Base-by-base conservation (phyloP, 148 eudicot species). In the Simmondsia chinensis region DNA sequence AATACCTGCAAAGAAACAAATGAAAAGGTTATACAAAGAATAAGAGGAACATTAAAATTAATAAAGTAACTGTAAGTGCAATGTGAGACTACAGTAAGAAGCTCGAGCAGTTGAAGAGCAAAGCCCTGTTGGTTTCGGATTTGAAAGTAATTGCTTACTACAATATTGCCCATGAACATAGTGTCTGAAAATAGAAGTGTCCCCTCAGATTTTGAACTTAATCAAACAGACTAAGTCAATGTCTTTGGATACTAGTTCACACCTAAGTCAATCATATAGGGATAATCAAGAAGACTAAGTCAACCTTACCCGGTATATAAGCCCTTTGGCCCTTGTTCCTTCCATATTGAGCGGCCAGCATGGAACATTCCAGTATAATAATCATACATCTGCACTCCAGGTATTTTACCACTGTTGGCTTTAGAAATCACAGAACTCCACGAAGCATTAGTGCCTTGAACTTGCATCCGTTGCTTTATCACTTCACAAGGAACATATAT, bases 401-500 rank as follows among this genome's bases (percentile, higher is more conserved):
- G 77, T 49, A 74, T 74, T 45, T 46, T 59, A 50, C 39, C 57
- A 38, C 60, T 66, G 42, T 42, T 56, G 29, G 75, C 64, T 38
- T 72, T 77, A 33, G 70, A 44, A 27, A 72, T 66, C 38, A 83
- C 58, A 31, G 86, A 60, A 66, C 62, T 68, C 96, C 96, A 87
- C 57, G 87, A 80, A 35, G 56, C 58, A 39, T 59, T 72, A 30
- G 86, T 72, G 44, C 96, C 94, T 69, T 87, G 96, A 64, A 87
- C 76, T 66, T 87, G 96, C 96, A 87, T 87, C 18, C 96, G 84
- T 71, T 80, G 96, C 71, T 87, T 87, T 39, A 87, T 80, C 59
- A 87, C 96, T 71, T 87, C 96, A 68, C 96, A 83, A 24, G 96
- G 96, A 56, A 87, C 96, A 48, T 87, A 87, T 43, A 87, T 50